These are phyloP conservation scores for Colletotrichum lindemuthianum DNA, from an alignment of 2,329 filamentous ascomycete species.

Conservation along the genomic window DNA sequence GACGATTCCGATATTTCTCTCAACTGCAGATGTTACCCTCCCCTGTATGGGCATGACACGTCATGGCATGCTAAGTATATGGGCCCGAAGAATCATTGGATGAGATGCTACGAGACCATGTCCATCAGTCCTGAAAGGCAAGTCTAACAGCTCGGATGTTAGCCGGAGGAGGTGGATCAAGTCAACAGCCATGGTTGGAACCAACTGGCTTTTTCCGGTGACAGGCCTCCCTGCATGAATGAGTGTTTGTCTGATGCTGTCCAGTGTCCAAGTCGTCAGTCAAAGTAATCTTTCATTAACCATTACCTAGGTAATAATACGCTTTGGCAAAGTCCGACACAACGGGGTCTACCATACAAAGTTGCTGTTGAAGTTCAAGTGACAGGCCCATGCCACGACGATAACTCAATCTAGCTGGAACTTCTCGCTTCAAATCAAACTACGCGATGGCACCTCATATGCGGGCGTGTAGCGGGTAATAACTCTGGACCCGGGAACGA, in stretches of 20 bases:
- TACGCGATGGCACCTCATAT: not conserved
- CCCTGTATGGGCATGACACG: no score
- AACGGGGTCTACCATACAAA: not conserved
- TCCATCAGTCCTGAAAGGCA: not conserved
- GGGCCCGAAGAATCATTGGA: not conserved
- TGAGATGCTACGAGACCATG: not conserved
- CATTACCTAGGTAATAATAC: no score
- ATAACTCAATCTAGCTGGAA: no score
- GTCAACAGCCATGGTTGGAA: not conserved
- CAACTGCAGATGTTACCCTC: no score
- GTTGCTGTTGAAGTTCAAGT: not conserved
- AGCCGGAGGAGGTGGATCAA: not conserved
- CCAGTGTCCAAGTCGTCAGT: not conserved
- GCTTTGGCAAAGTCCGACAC: no score
- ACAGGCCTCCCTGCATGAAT: not conserved
- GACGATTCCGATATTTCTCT: no score
- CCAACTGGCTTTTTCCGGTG: not conserved
- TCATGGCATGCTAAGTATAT: not conserved
- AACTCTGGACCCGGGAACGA: not conserved
- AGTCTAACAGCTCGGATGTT: not conserved
- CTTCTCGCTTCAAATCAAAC: no score
- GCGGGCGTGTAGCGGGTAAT: no score
- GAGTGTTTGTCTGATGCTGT: not conserved
- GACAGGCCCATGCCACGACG: not conserved
- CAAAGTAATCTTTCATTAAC: no score